Percentiles rank a stretch among this genome's conserved stretches.
These are phyloP conservation scores for Boletus fagicola DNA, from an alignment of 768 basidiomycete species.

Conservation along the genomic window DNA sequence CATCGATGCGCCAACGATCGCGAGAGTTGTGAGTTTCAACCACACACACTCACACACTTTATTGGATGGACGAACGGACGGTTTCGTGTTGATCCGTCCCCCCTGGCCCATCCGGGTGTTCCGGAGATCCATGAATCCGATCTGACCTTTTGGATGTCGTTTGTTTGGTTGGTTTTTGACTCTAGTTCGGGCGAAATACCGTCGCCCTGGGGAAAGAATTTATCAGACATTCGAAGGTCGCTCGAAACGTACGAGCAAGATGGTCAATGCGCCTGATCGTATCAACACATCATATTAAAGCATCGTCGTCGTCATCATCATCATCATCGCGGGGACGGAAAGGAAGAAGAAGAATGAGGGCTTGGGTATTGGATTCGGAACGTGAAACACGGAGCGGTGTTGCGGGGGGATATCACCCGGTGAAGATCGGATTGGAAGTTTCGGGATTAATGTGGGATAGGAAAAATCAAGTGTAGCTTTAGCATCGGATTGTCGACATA, in stretches of 20 bases:
- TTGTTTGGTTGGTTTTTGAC: neutral
- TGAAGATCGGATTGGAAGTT: neutral
- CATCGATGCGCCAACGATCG: slow-evolving; percentile 24
- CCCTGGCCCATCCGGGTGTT: neutral
- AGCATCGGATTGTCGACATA: slow-evolving; percentile 11
- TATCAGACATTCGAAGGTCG: slow-evolving; percentile 34
- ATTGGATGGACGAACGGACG: neutral
- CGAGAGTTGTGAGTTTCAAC: slow-evolving; percentile 25
- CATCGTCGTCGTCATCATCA: neutral
- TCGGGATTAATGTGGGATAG: neutral
- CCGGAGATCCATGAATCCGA: slow-evolving; percentile 4
- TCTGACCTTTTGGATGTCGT: neutral
- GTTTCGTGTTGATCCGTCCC: slow-evolving; percentile 1
- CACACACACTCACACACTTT: neutral
- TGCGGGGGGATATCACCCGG: no score
- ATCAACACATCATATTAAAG: neutral
- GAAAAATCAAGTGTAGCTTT: slow-evolving; percentile 21
- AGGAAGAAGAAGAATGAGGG: neutral
- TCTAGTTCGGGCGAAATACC: slow-evolving; percentile 26
- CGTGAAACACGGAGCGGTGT: neutral
- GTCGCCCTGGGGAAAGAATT: slow-evolving; percentile 29
- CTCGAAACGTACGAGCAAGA: slow-evolving; percentile 25
- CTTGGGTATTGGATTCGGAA: neutral
- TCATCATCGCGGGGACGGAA: neutral
- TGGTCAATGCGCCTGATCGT: slow-evolving; percentile 14